phyloP scores from a whole-genome alignment of 192 early-diverging fungal species.

The Coemansia sp. region DNA sequence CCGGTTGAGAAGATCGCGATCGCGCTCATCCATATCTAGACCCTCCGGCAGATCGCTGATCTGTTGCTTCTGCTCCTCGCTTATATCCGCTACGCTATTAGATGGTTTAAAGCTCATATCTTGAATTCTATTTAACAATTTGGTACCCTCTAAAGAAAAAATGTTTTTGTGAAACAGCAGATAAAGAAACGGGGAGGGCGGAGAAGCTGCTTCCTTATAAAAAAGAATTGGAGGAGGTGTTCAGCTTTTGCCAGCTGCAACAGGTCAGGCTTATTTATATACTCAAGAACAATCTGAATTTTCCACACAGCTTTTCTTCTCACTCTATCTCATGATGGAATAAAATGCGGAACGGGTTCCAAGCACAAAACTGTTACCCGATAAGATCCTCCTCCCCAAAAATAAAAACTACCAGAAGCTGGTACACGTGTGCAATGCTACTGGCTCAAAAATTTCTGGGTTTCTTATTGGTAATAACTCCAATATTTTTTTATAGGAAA shows the following conservation, averaged over 20 bases:
- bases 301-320: not conserved
- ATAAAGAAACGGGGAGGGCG: not conserved
- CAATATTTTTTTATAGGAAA: not conserved
- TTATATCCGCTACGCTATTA: slow-evolving; percentile 28
- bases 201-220: too few species aligned
- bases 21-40: slow-evolving; percentile 35
- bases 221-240: too few species aligned
- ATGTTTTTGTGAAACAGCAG: not conserved
- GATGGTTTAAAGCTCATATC: slow-evolving; percentile 38
- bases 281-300: too few species aligned
- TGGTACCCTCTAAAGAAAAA: not conserved
- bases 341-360: not conserved
- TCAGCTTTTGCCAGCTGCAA: too few species aligned
- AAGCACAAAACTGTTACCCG: too few species aligned
- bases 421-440: not conserved
- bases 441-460: not conserved
- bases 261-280: too few species aligned
- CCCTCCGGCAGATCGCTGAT: not conserved
- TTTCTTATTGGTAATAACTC: not conserved
- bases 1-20: slow-evolving; percentile 37
- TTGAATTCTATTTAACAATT: not conserved
- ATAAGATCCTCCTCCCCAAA: not conserved
- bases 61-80: slow-evolving; percentile 29
- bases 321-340: not conserved
- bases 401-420: slow-evolving; percentile 4